Evolutionary conservation across 164 flowering plant genomes (phyloP).

Genomic region (Euptelea pleiosperma): DNA sequence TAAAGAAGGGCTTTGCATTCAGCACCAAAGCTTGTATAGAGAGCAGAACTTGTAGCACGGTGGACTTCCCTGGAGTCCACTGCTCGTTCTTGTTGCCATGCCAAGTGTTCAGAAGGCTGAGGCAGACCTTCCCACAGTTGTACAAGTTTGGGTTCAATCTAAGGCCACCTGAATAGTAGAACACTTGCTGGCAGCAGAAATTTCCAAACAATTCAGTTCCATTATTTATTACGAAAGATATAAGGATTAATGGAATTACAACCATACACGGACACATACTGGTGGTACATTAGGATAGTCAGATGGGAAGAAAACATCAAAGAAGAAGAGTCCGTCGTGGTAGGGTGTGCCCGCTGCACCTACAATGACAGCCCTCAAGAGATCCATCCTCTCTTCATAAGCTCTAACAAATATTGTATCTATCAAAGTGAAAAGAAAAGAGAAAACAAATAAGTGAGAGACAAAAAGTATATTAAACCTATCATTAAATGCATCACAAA

Average conservation of each 20-base stretch:
- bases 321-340: slow-evolving; percentile 86
- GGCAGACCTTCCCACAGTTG: no score
- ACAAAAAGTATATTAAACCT: no score
- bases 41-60: no score
- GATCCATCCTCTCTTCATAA: slow-evolving; percentile 78
- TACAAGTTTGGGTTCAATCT: no score
- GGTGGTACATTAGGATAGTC: slow-evolving; percentile 68
- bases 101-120: slow-evolving; percentile 84
- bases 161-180: no score
- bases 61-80: slow-evolving; percentile 57
- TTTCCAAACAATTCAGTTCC: not conserved
- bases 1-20: slow-evolving; percentile 67
- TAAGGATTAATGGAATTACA: no score
- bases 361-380: slow-evolving; percentile 82
- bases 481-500: no score
- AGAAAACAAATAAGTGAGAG: no score
- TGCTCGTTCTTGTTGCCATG: slow-evolving; percentile 47
- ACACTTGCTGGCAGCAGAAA: no score
- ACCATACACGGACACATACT: slow-evolving; percentile 36
- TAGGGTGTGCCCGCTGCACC: slow-evolving; percentile 90
- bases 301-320: slow-evolving; percentile 63
- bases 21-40: slow-evolving; percentile 66
- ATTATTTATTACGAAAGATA: not conserved
- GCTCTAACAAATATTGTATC: slow-evolving; percentile 72
- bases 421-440: slow-evolving; percentile 25